These are phyloP conservation scores for Neofusicoccum sp. DNA, from an alignment of 2,329 filamentous ascomycete species.

Conservation along the genomic window DNA sequence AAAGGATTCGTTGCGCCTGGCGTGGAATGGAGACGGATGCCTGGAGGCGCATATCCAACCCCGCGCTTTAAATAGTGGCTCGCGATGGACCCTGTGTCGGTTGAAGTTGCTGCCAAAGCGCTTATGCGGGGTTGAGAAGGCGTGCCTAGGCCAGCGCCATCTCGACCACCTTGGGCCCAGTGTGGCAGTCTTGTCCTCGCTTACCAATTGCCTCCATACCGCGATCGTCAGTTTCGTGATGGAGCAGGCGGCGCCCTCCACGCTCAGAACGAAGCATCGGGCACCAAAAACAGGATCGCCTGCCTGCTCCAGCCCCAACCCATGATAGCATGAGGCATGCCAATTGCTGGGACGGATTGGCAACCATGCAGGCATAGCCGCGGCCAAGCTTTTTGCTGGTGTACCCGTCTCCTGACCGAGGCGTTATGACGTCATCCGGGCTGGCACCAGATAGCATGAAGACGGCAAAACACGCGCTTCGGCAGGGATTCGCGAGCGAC, in stretches of 20 bases:
- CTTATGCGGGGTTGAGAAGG: conserved; percentile 6
- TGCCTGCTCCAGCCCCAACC: not conserved
- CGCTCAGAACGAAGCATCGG: not conserved
- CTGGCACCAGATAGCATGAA: not conserved
- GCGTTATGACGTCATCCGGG: not conserved
- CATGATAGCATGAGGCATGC: not conserved
- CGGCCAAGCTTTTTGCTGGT: not conserved
- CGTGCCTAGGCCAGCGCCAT: not conserved
- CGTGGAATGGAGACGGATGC: not conserved
- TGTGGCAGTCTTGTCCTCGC: not conserved
- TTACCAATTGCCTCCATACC: not conserved
- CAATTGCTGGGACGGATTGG: too few species aligned
- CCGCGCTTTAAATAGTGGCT: not conserved
- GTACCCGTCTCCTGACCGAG: not conserved
- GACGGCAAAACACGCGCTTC: too few species aligned
- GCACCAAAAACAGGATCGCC: not conserved
- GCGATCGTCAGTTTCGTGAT: not conserved
- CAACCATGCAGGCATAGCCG: too few species aligned
- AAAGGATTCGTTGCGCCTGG: not conserved
- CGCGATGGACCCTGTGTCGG: not conserved
- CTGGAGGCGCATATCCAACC: not conserved
- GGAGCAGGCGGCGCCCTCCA: too few species aligned
- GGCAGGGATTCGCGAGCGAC: too few species aligned
- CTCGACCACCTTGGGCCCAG: not conserved
- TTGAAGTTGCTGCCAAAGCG: not conserved